Percentiles rank a stretch among this genome's conserved stretches.
phyloP scores from a whole-genome alignment of 345 rosid species.

The Mangifera indica region DNA sequence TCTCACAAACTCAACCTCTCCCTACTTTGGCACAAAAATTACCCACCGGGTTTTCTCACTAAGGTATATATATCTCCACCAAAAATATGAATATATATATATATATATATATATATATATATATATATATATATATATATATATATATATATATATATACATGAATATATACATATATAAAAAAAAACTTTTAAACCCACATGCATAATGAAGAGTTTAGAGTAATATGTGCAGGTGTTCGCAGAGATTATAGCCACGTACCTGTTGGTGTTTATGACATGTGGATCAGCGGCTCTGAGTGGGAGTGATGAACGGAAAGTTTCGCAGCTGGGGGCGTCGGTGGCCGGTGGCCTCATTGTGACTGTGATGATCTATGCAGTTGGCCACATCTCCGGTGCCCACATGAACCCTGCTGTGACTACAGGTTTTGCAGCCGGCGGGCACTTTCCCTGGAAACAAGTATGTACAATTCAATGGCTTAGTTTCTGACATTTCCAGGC shows the following conservation, averaged over 20 bases:
- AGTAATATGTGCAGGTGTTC: constrained; percentile 33
- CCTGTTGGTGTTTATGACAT: constrained; percentile 58
- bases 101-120: no score
- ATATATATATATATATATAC: no score
- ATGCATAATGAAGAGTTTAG: no score
- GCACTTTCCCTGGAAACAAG: constrained; percentile 64
- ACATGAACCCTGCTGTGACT: constrained; percentile 77
- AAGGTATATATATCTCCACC: constrained; percentile 30
- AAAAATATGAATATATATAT: no score
- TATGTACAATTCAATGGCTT: not conserved
- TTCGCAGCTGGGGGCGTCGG: constrained; percentile 51
- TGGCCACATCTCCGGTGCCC: constrained; percentile 76
- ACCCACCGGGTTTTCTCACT: constrained; percentile 40
- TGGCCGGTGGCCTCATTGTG: constrained; percentile 63
- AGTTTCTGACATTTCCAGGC: not conserved
- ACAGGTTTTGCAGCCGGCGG: constrained; percentile 51
- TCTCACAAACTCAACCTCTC: not conserved
- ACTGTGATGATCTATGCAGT: constrained; percentile 70
- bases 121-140: no score
- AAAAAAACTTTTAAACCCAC: no score
- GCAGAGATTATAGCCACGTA: constrained; percentile 60
- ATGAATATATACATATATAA: no score
- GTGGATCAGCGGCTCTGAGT: constrained; percentile 49
- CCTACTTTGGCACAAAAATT: constrained; percentile 21
- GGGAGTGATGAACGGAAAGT: constrained; percentile 33